phyloP scores from a whole-genome alignment of 208 protist genomes.

The Leishmania tarentolae region DNA sequence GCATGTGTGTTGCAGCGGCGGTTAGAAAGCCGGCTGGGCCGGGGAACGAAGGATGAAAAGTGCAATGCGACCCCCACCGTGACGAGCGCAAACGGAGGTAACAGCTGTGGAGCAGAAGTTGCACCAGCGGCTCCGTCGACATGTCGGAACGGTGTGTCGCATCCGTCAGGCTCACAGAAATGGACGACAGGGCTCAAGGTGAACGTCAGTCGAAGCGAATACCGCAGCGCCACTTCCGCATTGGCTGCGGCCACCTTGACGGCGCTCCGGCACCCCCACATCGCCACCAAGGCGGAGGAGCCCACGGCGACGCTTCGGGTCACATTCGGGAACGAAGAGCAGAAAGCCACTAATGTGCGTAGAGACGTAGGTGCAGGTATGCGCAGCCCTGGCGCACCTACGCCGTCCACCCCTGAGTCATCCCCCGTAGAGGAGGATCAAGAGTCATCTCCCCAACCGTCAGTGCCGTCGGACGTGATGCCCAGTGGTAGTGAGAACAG shows the following conservation, averaged over 20 bases:
- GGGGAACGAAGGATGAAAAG: background rate
- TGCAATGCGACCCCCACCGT: background rate
- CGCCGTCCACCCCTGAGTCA: background rate
- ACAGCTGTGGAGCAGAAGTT: background rate
- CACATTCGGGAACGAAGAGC: background rate
- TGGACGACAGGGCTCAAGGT: background rate
- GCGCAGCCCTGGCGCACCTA: background rate
- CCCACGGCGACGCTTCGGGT: background rate
- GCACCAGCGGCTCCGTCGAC: background rate
- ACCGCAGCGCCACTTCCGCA: conserved; percentile 1
- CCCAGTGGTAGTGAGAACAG: background rate
- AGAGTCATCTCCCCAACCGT: background rate
- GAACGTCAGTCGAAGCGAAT: background rate
- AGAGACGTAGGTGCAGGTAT: background rate
- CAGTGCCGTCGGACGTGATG: background rate
- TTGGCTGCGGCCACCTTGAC: conserved; percentile 4
- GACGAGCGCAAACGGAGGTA: background rate
- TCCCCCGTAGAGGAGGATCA: background rate
- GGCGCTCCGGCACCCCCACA: background rate
- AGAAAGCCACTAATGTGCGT: background rate
- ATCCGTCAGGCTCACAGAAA: background rate
- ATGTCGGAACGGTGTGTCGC: background rate
- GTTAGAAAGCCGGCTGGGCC: conserved; percentile 1
- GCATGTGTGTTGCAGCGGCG: conserved; percentile 9
- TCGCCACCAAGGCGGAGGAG: too few relatives aligned